Conservation (phyloP, 208 protist genomes). For the Acanthamoeba comandoni region DNA sequence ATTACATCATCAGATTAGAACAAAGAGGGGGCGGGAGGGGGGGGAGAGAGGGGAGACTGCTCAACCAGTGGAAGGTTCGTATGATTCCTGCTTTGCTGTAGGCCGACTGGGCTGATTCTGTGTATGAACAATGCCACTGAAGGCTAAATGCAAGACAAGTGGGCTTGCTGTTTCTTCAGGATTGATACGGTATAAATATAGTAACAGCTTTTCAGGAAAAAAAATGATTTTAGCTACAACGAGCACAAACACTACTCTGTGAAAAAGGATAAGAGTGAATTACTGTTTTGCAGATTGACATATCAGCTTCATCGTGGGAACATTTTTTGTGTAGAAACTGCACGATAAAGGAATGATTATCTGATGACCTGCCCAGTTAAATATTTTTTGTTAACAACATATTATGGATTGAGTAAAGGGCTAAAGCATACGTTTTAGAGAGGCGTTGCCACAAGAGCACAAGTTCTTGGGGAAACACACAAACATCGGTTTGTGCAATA, state of each 20-base stretch:
- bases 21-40: no score
- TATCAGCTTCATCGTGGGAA: background rate
- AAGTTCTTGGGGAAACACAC: constrained; percentile 12
- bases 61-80: no score
- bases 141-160: background rate
- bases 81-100: no score
- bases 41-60: no score
- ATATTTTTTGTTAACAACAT: no score
- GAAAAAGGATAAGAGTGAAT: no score
- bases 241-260: background rate
- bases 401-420: background rate
- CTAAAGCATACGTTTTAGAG: background rate
- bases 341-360: constrained; percentile 16
- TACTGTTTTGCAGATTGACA: constrained; percentile 20
- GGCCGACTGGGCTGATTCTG: no score
- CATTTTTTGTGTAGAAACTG: constrained; percentile 9
- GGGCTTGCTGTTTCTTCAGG: background rate
- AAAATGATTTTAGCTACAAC: background rate
- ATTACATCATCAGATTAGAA: no score
- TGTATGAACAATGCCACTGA: background rate
- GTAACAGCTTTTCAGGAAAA: background rate
- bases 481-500: constrained; percentile 1
- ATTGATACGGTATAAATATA: background rate
- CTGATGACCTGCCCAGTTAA: background rate
- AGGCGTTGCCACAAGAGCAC: constrained; percentile 4